These are phyloP conservation scores for Thraustochytrium striatum DNA, from an alignment of 352 stramenopile species.

Conservation along the genomic window DNA sequence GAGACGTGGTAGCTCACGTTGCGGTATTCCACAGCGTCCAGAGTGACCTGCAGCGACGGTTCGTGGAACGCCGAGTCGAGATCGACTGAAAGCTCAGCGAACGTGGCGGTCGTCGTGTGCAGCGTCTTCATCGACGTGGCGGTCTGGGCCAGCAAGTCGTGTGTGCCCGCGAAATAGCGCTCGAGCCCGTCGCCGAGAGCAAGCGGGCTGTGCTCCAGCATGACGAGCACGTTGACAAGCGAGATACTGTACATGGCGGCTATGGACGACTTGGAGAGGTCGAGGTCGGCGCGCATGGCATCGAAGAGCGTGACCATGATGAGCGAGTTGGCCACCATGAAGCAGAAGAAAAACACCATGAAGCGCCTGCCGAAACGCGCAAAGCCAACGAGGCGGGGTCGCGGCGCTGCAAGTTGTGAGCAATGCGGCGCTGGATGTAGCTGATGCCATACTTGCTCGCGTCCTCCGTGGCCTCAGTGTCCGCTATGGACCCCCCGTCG, in stretches of 20 bases:
- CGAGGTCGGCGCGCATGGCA: too few relatives aligned
- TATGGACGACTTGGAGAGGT: too few relatives aligned
- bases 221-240: background rate
- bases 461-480: too few relatives aligned
- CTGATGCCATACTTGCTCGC: too few relatives aligned
- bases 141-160: too few relatives aligned
- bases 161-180: too few relatives aligned
- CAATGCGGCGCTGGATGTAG: slow-evolving; percentile 1
- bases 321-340: slow-evolving; percentile 10
- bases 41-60: background rate
- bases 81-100: background rate
- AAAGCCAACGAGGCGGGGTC: slow-evolving; percentile 39
- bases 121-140: too few relatives aligned
- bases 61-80: background rate
- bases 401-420: slow-evolving; percentile 13
- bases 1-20: slow-evolving; percentile 37
- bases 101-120: background rate
- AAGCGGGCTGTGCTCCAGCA: too few relatives aligned
- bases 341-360: slow-evolving; percentile 29
- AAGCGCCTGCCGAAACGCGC: slow-evolving; percentile 10
- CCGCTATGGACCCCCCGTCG: too few relatives aligned
- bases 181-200: too few relatives aligned
- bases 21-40: background rate
- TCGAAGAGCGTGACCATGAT: background rate
- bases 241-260: too few relatives aligned